Conservation (phyloP, 2,329 filamentous ascomycete species). For the Didymella keratinophila region DNA sequence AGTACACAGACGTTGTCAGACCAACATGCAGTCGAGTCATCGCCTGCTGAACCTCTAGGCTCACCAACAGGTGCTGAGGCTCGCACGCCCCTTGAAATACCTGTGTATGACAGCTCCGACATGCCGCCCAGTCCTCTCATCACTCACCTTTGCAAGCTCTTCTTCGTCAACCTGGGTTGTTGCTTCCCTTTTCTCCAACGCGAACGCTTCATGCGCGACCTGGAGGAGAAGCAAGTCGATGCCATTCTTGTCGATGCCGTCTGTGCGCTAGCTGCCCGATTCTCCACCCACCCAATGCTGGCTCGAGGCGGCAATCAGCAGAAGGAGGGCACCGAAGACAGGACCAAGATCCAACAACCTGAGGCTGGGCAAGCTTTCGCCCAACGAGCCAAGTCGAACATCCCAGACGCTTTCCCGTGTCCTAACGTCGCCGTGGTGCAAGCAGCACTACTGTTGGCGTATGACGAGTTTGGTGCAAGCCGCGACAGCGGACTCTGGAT, state of each 20-base stretch:
- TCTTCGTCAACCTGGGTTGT: constrained; percentile 83
- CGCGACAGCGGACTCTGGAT: constrained; percentile 93
- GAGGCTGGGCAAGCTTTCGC: constrained; percentile 81
- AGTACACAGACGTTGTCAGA: constrained; percentile 65
- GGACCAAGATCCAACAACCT: constrained; percentile 54
- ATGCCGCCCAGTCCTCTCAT: constrained; percentile 78
- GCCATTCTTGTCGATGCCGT: constrained; percentile 87
- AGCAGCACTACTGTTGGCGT: constrained; percentile 82
- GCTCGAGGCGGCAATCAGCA: constrained; percentile 58
- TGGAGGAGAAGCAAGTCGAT: constrained; percentile 82
- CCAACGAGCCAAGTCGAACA: constrained; percentile 80
- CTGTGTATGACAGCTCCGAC: constrained; percentile 79
- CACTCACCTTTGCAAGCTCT: constrained; percentile 77
- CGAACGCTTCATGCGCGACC: constrained; percentile 74
- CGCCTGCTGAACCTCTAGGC: constrained; percentile 42
- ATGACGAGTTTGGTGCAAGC: constrained; percentile 87
- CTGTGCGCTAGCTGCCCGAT: constrained; percentile 81
- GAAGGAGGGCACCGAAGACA: constrained; percentile 39
- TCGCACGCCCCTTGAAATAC: constrained; percentile 58
- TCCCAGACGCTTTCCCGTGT: constrained; percentile 82
- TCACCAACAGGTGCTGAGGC: constrained; percentile 47
- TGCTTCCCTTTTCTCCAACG: constrained; percentile 84
- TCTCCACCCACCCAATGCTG: constrained; percentile 69
- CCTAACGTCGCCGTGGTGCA: constrained; percentile 85
- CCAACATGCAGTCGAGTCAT: constrained; percentile 45